Evolutionary conservation across 768 basidiomycete species (phyloP), one percentile per base, ranked within the genome.

Genomic region (Termitomyces sp.): DNA sequence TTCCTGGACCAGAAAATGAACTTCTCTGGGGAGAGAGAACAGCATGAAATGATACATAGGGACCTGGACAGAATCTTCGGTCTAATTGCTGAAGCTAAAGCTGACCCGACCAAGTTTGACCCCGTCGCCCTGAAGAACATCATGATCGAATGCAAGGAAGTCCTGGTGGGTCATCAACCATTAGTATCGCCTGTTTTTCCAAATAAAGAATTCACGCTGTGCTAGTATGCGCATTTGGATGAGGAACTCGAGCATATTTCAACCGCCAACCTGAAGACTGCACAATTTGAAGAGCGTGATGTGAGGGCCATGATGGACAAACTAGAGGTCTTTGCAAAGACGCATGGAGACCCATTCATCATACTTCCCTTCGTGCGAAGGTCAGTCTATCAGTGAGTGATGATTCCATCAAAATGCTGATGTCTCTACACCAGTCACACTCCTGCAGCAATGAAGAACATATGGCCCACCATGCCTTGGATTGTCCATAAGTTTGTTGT

Each of bases 401-500:
- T 36, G 14, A 16, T 18, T 36, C 2, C 16, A 10, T 8, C 24
- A 9, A 13, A 4, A 51, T 22, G 3, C 18, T 35, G 49, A 51
- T 18, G 22, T 51, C 9, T 18, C 14, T 51, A 13, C 35, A 51
- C 9, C 52, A 76, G 74, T 53, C 75, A 78, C 58, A 76, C 71
- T 7, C 67, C 73, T 20, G 66, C 71, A 3, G 71, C 72, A 20
- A 67, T 66, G 58, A 75, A 75, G 57, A 66, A 64, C 16, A 49
- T 62, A n/a, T 78, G 71, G 70, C 76, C 76, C 1, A 59, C 64
- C 2, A 65, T 76, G 60, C 72, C 75, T 1, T 74, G 75, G 73
- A 50, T 76, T 20, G 55, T 76, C 3, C 70, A 71, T 33, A 73
- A 74, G 52, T 10, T 75, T 5, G 56, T 74, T 3, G 55, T 74